A percentile compares a stretch with the other conserved stretches of the same genome.
phyloP scores from a whole-genome alignment of 805 yeast species.

The Metschnikowia vanudenii region DNA sequence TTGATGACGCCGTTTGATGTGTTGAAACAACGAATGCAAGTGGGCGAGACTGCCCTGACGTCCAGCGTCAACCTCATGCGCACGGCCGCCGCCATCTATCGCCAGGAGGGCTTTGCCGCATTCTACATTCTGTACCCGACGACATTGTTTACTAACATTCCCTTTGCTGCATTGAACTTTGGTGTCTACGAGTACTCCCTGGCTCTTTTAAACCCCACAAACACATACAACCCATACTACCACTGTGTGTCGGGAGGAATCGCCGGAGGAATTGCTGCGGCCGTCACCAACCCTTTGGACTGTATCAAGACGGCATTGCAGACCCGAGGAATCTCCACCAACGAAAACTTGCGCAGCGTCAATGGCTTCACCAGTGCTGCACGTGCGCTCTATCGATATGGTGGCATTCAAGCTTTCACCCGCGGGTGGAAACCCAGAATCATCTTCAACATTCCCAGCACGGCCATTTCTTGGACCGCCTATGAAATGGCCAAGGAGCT shows the following conservation, averaged over 20 bases:
- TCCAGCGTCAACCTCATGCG: constrained; percentile 31
- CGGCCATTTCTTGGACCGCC: constrained; percentile 97
- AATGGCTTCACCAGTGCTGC: constrained; percentile 74
- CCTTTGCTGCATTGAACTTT: constrained; percentile 92
- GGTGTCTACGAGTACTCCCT: constrained; percentile 86
- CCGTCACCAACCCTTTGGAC: constrained; percentile 90
- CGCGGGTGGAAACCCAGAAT: constrained; percentile 91
- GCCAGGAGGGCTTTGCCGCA: constrained; percentile 68
- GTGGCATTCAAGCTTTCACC: constrained; percentile 66
- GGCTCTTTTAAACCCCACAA: constrained; percentile 73
- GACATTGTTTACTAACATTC: constrained; percentile 85
- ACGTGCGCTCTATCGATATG: constrained; percentile 55
- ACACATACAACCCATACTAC: constrained; percentile 78
- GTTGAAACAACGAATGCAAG: constrained; percentile 91
- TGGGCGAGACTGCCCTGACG: constrained; percentile 21
- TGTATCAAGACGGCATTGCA: constrained; percentile 90
- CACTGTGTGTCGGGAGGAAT: constrained; percentile 93
- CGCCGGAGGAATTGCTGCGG: constrained; percentile 95
- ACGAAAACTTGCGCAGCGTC: constrained; percentile 50
- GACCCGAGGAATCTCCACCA: constrained; percentile 62
- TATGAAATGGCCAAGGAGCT: constrained; percentile 93
- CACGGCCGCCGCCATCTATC: constrained; percentile 49
- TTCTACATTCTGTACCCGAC: constrained; percentile 94
- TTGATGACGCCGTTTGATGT: constrained; percentile 98
- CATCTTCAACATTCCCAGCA: constrained; percentile 89